These are phyloP conservation scores for Hypericum androsaemum DNA, from an alignment of 345 rosid species.

Conservation along the genomic window DNA sequence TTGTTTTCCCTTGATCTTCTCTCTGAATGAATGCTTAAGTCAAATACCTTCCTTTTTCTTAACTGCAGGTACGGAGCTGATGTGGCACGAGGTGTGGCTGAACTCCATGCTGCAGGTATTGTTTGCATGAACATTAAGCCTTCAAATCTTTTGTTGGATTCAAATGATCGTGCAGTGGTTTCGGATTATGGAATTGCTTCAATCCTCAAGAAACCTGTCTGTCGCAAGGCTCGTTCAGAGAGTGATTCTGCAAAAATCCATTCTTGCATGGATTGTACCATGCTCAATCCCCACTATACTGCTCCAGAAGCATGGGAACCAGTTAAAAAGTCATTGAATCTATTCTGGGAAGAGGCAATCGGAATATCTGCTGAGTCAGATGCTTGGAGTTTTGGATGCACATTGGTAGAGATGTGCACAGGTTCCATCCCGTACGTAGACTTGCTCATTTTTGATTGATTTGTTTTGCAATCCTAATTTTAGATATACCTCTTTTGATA, in stretches of 20 bases:
- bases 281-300: conserved; percentile 81
- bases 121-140: conserved; percentile 95
- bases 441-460: conserved; percentile 10
- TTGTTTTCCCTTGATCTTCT: too few species aligned
- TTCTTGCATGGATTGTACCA: conserved; percentile 78
- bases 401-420: conserved; percentile 98
- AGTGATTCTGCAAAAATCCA: conserved; percentile 54
- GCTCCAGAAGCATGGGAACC: conserved; percentile 99
- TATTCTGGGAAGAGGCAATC: conserved; percentile 88
- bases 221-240: conserved; percentile 57
- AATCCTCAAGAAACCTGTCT: conserved; percentile 77
- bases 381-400: conserved; percentile 99
- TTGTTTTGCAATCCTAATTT: conserved; percentile 9
- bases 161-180: conserved; percentile 73
- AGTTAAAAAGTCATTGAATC: conserved; percentile 67
- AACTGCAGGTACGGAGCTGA: conserved; percentile 89
- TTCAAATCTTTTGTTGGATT: conserved; percentile 85
- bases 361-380: conserved; percentile 88
- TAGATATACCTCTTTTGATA: background rate
- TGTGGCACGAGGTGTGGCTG: conserved; percentile 85
- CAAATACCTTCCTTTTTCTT: conserved; percentile 16
- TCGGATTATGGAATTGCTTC: conserved; percentile 91
- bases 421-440: conserved; percentile 90
- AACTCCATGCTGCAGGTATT: conserved; percentile 96
- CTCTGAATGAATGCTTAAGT: background rate